Conservation (phyloP, 768 basidiomycete species). For the Pleurotus djamor region DNA sequence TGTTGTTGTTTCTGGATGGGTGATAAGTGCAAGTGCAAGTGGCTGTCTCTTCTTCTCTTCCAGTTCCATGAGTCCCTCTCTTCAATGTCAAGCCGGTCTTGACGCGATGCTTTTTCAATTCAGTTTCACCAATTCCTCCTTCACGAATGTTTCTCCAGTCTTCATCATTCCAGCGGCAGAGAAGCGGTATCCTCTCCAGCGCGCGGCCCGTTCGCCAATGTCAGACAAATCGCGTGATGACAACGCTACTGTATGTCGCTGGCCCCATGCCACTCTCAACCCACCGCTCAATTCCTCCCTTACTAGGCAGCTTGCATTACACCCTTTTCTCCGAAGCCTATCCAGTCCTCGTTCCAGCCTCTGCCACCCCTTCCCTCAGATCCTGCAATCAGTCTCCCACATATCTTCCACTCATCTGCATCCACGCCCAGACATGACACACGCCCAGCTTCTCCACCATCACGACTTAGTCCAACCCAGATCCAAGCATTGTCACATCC, state of each 20-base stretch:
- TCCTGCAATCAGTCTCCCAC: no score
- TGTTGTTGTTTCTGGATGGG: no score
- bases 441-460: neutral
- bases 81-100: constrained; percentile 40
- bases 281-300: neutral
- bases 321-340: neutral
- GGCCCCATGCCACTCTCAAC: neutral
- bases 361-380: neutral
- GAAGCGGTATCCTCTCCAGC: neutral
- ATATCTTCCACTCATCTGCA: neutral
- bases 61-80: neutral
- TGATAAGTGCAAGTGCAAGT: no score
- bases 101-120: constrained; percentile 35
- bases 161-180: constrained; percentile 11
- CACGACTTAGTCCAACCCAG: constrained; percentile 17
- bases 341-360: neutral
- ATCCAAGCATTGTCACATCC: constrained; percentile 43
- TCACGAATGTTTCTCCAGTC: constrained; percentile 18
- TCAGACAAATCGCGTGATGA: constrained; percentile 24
- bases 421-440: neutral
- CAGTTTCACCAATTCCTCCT: constrained; percentile 16
- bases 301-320: neutral
- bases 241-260: constrained; percentile 24
- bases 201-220: constrained; percentile 23
- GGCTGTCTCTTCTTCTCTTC: neutral